Evolutionary conservation across 2,329 filamentous ascomycete genomes (phyloP).

Genomic region (Colletotrichum cereale): DNA sequence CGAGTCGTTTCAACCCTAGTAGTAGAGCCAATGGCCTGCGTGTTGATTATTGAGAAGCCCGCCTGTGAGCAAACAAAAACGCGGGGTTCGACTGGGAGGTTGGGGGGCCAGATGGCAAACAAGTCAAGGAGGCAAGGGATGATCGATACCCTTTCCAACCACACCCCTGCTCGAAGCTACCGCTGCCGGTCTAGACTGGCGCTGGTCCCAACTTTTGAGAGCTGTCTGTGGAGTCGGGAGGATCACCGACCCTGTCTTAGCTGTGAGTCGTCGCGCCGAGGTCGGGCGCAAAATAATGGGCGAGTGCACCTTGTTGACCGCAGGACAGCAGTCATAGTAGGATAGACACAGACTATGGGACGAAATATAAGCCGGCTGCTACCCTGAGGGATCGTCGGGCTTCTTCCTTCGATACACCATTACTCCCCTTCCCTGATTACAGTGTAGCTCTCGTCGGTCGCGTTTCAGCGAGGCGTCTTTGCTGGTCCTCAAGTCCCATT

Average conservation of each 20-base stretch:
- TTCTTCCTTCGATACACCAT: neutral
- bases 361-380: constrained; percentile 35
- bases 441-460: neutral
- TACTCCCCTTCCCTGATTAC: too few species aligned
- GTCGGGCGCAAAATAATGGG: constrained; percentile 5
- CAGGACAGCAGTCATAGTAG: neutral
- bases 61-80: constrained; percentile 21
- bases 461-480: constrained; percentile 10
- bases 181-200: constrained; percentile 17
- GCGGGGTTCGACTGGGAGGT: constrained; percentile 32
- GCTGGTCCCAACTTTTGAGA: constrained; percentile 11
- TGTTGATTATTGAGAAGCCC: constrained; percentile 12
- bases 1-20: constrained; percentile 5
- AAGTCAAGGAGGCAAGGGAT: neutral
- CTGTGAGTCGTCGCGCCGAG: constrained; percentile 18
- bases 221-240: constrained; percentile 28
- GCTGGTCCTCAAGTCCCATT: constrained; percentile 5
- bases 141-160: constrained; percentile 22
- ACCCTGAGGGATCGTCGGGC: constrained; percentile 14
- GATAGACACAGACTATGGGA: neutral
- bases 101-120: neutral
- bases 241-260: constrained; percentile 28
- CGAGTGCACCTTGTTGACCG: neutral
- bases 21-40: constrained; percentile 5
- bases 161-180: constrained; percentile 2